These are phyloP conservation scores for Groenewaldozyma auringiensis DNA, from an alignment of 1,139 yeast genomes.

Conservation along the genomic window DNA sequence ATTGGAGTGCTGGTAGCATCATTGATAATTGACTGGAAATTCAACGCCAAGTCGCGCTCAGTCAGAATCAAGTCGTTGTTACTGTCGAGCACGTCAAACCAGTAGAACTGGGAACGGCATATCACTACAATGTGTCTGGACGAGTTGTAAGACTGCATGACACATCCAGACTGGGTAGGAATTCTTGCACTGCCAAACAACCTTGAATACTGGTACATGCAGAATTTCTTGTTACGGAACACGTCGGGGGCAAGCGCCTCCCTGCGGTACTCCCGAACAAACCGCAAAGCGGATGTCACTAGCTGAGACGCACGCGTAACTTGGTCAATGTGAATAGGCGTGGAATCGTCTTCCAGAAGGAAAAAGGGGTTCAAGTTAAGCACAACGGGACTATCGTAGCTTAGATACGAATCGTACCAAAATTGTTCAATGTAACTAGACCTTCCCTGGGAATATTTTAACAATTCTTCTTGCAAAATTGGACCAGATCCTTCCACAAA, in stretches of 20 bases:
- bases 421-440: conserved; percentile 84
- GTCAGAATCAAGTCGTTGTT: conserved; percentile 60
- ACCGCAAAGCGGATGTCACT: conserved; percentile 67
- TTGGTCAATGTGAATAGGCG: conserved; percentile 64
- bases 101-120: conserved; percentile 80
- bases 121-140: conserved; percentile 79
- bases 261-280: conserved; percentile 68
- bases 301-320: conserved; percentile 77
- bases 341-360: conserved; percentile 83
- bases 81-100: conserved; percentile 84
- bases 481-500: conserved; percentile 55
- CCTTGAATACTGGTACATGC: conserved; percentile 86
- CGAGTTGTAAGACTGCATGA: conserved; percentile 69
- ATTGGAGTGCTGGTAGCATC: conserved; percentile 59
- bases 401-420: conserved; percentile 85
- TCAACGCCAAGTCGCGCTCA: conserved; percentile 67
- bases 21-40: conserved; percentile 64
- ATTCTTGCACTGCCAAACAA: conserved; percentile 81
- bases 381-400: conserved; percentile 80
- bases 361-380: conserved; percentile 82
- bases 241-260: conserved; percentile 70
- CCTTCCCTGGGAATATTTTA: conserved; percentile 54
- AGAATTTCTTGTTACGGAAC: conserved; percentile 56
- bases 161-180: conserved; percentile 73
- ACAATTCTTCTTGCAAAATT: conserved; percentile 53